Percentiles rank a stretch among this genome's conserved stretches.
Evolutionary conservation across 2,329 filamentous ascomycete genomes (phyloP).

Genomic region (Chaetomiaceae sp.): DNA sequence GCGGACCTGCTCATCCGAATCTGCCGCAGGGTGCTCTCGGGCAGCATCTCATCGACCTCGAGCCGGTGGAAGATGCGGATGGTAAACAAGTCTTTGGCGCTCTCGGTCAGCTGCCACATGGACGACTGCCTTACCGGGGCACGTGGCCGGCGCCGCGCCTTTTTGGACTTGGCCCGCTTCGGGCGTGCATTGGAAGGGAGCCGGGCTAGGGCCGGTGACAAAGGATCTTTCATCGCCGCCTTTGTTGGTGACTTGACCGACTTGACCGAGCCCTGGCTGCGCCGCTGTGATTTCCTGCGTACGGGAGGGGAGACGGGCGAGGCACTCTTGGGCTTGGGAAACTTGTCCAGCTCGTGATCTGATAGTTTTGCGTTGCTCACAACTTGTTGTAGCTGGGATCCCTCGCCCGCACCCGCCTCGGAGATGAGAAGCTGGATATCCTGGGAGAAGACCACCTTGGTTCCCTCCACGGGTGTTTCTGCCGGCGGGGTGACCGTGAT

Average conservation of each 20-base stretch:
- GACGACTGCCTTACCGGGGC: slow-evolving; percentile 32
- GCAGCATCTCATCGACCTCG: slow-evolving; percentile 57
- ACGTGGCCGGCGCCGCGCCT: slow-evolving; percentile 28
- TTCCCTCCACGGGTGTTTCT: background rate
- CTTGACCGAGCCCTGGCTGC: slow-evolving; percentile 23
- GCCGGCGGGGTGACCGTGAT: slow-evolving; percentile 3
- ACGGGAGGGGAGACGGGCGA: slow-evolving; percentile 10
- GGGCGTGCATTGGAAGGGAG: slow-evolving; percentile 32
- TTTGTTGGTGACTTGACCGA: slow-evolving; percentile 25
- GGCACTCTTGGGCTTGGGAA: slow-evolving; percentile 10
- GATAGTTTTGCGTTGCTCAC: slow-evolving; percentile 35
- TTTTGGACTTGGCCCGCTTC: slow-evolving; percentile 41
- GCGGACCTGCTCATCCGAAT: slow-evolving; percentile 38
- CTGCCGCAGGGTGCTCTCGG: slow-evolving; percentile 46
- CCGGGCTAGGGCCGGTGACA: slow-evolving; percentile 25
- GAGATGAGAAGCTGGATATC: slow-evolving; percentile 43
- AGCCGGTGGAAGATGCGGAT: slow-evolving; percentile 50
- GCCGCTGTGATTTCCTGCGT: slow-evolving; percentile 24
- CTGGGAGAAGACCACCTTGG: slow-evolving; percentile 25
- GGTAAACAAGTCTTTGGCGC: slow-evolving; percentile 53
- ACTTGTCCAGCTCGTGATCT: slow-evolving; percentile 17
- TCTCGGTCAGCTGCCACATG: slow-evolving; percentile 51
- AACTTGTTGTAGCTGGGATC: slow-evolving; percentile 43
- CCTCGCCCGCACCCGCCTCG: slow-evolving; percentile 47
- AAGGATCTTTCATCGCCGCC: slow-evolving; percentile 22